These are phyloP conservation scores for Cubamyces lactineus DNA, from an alignment of 768 basidiomycete species.

Conservation along the genomic window DNA sequence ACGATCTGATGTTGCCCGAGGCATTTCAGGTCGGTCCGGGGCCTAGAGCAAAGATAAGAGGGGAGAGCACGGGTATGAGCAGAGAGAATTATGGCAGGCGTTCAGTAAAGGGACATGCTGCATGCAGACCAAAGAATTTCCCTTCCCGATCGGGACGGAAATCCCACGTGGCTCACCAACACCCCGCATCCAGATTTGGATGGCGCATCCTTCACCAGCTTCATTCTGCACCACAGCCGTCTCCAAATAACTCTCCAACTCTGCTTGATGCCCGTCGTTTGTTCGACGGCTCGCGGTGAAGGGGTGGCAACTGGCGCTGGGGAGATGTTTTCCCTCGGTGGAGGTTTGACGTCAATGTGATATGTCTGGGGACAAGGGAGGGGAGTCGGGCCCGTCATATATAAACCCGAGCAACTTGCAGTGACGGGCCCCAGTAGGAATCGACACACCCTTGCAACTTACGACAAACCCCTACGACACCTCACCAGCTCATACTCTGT, in stretches of 20 bases:
- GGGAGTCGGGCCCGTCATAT: not conserved
- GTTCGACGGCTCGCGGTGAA: not conserved
- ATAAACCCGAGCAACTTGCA: not conserved
- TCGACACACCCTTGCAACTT: not conserved
- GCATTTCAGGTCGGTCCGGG: conserved; percentile 50
- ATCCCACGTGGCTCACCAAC: conserved; percentile 8
- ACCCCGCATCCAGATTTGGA: not conserved
- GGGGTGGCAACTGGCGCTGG: not conserved
- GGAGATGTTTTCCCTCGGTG: not conserved
- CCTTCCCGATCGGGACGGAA: conserved; percentile 5
- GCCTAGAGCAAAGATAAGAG: not conserved
- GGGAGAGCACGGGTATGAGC: not conserved
- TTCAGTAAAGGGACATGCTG: not conserved
- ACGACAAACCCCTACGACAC: not conserved
- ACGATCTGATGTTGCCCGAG: conserved; percentile 76
- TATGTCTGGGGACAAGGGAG: not conserved
- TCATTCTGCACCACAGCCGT: not conserved
- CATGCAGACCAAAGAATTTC: conserved; percentile 7
- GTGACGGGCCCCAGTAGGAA: not conserved
- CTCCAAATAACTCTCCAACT: conserved; percentile 4
- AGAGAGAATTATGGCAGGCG: not conserved
- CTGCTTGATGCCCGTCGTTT: not conserved
- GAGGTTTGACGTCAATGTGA: conserved; percentile 15
- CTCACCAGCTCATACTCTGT: not conserved
- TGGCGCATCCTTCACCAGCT: not conserved